phyloP scores from a whole-genome alignment of 1,284 basidiomycete genomes.

The Ganoderma lucidum region DNA sequence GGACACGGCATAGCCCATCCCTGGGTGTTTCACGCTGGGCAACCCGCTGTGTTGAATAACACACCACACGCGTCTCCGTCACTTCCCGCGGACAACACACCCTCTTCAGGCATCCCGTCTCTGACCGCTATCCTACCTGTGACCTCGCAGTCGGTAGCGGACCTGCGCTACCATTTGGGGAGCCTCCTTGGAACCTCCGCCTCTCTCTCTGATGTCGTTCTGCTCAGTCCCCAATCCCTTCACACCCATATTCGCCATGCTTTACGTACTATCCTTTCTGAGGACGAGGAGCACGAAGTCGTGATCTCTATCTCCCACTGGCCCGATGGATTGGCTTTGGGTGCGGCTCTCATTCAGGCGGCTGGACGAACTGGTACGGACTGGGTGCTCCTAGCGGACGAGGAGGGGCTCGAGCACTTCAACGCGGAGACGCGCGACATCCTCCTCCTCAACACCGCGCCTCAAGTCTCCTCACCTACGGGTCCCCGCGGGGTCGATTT shows the following conservation, averaged over 20 bases:
- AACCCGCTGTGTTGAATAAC: slow-evolving; percentile 3
- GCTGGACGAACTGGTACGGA: slow-evolving; percentile 50
- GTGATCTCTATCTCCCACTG: slow-evolving; percentile 54
- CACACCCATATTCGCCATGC: slow-evolving; percentile 44
- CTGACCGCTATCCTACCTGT: slow-evolving; percentile 62
- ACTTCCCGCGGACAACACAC: background rate
- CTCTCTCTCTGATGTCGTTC: slow-evolving; percentile 52
- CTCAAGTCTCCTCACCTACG: slow-evolving; percentile 47
- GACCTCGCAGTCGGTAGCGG: slow-evolving; percentile 43
- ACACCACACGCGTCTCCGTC: background rate
- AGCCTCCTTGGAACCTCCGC: slow-evolving; percentile 46
- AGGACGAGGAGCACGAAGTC: slow-evolving; percentile 42
- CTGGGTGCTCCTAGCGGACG: slow-evolving; percentile 61
- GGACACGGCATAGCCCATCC: slow-evolving; percentile 5
- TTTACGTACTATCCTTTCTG: slow-evolving; percentile 46
- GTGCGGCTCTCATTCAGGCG: slow-evolving; percentile 44
- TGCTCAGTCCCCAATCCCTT: slow-evolving; percentile 55
- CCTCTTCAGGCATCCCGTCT: slow-evolving; percentile 30
- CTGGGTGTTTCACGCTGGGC: background rate
- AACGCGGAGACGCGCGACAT: slow-evolving; percentile 41
- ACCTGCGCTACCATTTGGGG: slow-evolving; percentile 45
- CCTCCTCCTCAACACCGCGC: slow-evolving; percentile 46
- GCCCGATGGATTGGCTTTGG: slow-evolving; percentile 38
- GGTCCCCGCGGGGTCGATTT: slow-evolving; percentile 53
- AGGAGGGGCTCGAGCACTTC: slow-evolving; percentile 47